phyloP scores from a whole-genome alignment of 352 stramenopile genomes.

The Globisporangium uncinulatum region DNA sequence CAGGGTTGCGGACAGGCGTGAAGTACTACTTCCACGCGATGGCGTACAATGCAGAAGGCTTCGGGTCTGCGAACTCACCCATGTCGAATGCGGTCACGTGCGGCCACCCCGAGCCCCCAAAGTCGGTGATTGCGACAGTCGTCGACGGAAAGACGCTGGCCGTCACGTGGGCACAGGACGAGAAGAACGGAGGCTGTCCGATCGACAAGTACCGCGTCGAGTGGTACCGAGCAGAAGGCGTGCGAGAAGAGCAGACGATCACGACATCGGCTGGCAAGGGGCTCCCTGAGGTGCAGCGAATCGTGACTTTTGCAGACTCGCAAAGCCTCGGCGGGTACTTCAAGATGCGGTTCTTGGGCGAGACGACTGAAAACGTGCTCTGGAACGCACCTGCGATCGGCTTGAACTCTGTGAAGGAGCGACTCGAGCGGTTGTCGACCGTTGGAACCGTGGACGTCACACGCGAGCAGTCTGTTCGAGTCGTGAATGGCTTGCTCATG shows the following conservation, averaged over 20 bases:
- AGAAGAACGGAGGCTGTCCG: slow-evolving; percentile 24
- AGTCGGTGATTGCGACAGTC: slow-evolving; percentile 39
- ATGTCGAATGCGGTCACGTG: slow-evolving; percentile 50
- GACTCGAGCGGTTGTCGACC: slow-evolving; percentile 56
- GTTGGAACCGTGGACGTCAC: slow-evolving; percentile 61
- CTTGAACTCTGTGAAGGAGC: slow-evolving; percentile 59
- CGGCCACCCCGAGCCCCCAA: slow-evolving; percentile 37
- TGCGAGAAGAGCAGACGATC: slow-evolving; percentile 61
- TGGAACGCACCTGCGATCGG: slow-evolving; percentile 59
- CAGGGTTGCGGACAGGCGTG: slow-evolving; percentile 37
- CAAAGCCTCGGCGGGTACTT: slow-evolving; percentile 59
- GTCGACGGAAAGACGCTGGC: slow-evolving; percentile 48
- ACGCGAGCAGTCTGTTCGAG: slow-evolving; percentile 30
- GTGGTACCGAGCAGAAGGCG: slow-evolving; percentile 62
- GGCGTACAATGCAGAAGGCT: slow-evolving; percentile 72
- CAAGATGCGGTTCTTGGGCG: slow-evolving; percentile 50
- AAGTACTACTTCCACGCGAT: slow-evolving; percentile 79
- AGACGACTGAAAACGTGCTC: slow-evolving; percentile 57
- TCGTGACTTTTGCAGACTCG: slow-evolving; percentile 55
- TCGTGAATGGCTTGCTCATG: slow-evolving; percentile 32
- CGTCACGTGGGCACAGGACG: slow-evolving; percentile 41
- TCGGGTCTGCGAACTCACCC: slow-evolving; percentile 54
- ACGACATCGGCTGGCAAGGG: slow-evolving; percentile 67
- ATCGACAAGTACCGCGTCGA: slow-evolving; percentile 72
- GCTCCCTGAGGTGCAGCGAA: slow-evolving; percentile 55